These are phyloP conservation scores for Leccinum longicurvipes DNA, from an alignment of 768 basidiomycete genomes.

Conservation along the genomic window DNA sequence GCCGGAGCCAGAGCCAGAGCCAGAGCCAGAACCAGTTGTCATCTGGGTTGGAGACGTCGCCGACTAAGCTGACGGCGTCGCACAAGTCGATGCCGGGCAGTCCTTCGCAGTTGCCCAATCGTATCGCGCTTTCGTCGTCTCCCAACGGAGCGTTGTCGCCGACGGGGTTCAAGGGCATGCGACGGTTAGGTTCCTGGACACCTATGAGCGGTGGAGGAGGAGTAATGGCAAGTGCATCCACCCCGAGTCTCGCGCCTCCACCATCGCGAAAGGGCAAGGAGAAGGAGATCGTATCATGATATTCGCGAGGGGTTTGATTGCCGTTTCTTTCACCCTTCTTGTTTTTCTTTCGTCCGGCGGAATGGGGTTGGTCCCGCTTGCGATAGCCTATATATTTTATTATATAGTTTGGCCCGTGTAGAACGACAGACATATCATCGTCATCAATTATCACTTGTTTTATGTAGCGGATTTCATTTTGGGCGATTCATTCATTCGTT, in stretches of 20 bases:
- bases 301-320: neutral
- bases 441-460: slow-evolving; percentile 11
- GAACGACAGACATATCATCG: neutral
- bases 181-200: slow-evolving; percentile 40
- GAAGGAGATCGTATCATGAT: slow-evolving; percentile 30
- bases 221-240: slow-evolving; percentile 40
- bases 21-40: slow-evolving; percentile 19
- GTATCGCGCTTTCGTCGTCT: slow-evolving; percentile 2
- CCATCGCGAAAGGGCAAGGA: slow-evolving; percentile 48
- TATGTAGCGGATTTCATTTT: slow-evolving; percentile 11
- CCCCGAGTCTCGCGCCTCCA: slow-evolving; percentile 34
- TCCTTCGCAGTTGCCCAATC: slow-evolving; percentile 27
- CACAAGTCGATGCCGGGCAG: slow-evolving; percentile 41
- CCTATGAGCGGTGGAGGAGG: slow-evolving; percentile 22
- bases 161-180: slow-evolving; percentile 28
- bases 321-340: neutral
- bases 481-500: slow-evolving; percentile 17
- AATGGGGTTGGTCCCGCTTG: neutral
- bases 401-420: neutral
- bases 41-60: slow-evolving; percentile 11
- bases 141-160: slow-evolving; percentile 15
- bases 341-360: neutral
- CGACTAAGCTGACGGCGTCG: slow-evolving; percentile 17
- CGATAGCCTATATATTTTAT: neutral
- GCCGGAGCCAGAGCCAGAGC: too few species aligned